Evolutionary conservation across 129 eudicot species (phyloP), one percentile per base, ranked within the genome.

Genomic region (Logfia minima): DNA sequence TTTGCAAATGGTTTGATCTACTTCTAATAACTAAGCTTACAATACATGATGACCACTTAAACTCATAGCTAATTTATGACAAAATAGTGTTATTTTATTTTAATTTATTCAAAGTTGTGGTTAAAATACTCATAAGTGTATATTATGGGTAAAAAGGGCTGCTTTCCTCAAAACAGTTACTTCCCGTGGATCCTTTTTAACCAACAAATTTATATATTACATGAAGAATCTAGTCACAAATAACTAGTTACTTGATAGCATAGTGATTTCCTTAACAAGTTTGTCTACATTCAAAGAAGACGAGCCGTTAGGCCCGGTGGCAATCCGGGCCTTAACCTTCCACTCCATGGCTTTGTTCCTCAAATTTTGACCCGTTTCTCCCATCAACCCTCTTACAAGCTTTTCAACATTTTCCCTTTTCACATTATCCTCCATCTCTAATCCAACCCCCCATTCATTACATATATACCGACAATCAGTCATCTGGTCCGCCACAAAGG

Each of bases 401-500:
- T 63, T 60, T 11, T 8, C 24, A 23, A 74, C 78, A 37, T 60
- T 68, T 8, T 74, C 78, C 11, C 60, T 48, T 21, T 23, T 74
- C 69, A 74, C 70, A 11, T 60, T 9, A 2, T 4, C 41, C 26
- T 41, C 78, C 69, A 74, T 59, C 59, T 60, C 69, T 16, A 74
- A 5, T 37, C 69, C 78, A 8, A 74, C 78, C 59, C 18, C 69
- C 59, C 78, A 74, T 37, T 74, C 69, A 13, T 59, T 39, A 24
- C 78, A 59, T 14, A 74, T 37, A 41, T 39, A 74, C 78, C 78
- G 13, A 60, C 78, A 60, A 10, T 74, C 41, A 3, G 41, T 74
- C 55, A 14, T 6, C 6, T 74, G 69, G 39, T 60, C 70, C 53
- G 58, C 41, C 58, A 2, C 6, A 35, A 8, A 60, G 41, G 70